Conservation (phyloP, 1,284 basidiomycete genomes). For the Stereum hirsutum region DNA sequence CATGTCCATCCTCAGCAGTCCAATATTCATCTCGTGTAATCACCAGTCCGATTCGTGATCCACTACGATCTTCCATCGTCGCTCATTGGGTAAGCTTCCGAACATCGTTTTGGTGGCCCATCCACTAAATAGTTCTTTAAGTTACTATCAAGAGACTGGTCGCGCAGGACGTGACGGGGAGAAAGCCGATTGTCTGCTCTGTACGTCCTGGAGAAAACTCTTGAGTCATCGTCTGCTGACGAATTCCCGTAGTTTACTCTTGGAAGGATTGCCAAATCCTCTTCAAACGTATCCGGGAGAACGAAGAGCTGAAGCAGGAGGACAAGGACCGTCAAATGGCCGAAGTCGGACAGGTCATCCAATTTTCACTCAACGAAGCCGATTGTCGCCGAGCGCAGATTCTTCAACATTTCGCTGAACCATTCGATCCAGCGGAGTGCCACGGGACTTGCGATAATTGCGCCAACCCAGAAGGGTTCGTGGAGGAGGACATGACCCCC, state of each 20-base stretch:
- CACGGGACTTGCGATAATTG: slow-evolving; percentile 72
- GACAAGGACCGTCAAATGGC: slow-evolving; percentile 52
- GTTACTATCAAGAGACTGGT: slow-evolving; percentile 82
- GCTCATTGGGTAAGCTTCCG: slow-evolving; percentile 44
- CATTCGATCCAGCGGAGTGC: slow-evolving; percentile 41
- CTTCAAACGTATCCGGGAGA: slow-evolving; percentile 42
- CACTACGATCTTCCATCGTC: slow-evolving; percentile 66
- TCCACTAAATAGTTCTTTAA: slow-evolving; percentile 13
- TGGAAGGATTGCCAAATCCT: slow-evolving; percentile 42
- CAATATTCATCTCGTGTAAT: not conserved
- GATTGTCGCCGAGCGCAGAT: slow-evolving; percentile 86
- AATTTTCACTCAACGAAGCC: slow-evolving; percentile 75
- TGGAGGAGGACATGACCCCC: slow-evolving; percentile 42
- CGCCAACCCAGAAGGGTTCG: slow-evolving; percentile 30
- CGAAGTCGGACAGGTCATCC: slow-evolving; percentile 48
- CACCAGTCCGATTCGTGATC: slow-evolving; percentile 69
- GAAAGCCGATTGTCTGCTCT: slow-evolving; percentile 54
- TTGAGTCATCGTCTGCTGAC: not conserved
- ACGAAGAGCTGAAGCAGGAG: slow-evolving; percentile 28
- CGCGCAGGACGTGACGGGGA: slow-evolving; percentile 76
- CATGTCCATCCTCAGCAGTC: not conserved
- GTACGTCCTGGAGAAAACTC: slow-evolving; percentile 18
- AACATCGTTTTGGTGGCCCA: slow-evolving; percentile 2
- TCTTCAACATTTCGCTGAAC: slow-evolving; percentile 56
- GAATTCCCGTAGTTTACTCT: slow-evolving; percentile 36